Percentiles rank a stretch among this genome's conserved stretches.
These are phyloP conservation scores for Phytophthora sp. DNA, from an alignment of 352 stramenopile genomes.

Conservation along the genomic window DNA sequence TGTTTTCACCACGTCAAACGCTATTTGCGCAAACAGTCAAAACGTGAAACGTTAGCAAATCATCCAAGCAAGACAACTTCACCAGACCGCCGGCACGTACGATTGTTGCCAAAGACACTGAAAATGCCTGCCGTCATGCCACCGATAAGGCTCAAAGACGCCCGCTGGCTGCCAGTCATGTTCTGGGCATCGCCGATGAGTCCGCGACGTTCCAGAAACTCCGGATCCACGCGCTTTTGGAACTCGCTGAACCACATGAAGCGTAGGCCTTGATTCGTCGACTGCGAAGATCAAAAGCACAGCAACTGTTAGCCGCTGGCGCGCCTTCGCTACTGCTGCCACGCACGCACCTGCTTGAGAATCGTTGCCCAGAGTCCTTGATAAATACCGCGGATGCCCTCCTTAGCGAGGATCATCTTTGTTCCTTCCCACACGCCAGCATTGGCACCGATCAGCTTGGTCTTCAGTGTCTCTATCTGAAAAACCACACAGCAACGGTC, in stretches of 20 bases:
- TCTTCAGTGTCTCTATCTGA: slow-evolving; percentile 96
- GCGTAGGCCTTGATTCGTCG: slow-evolving; percentile 95
- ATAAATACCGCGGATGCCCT: slow-evolving; percentile 94
- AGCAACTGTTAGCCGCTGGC: slow-evolving; percentile 1
- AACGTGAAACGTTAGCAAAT: slow-evolving; percentile 25
- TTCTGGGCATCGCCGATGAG: slow-evolving; percentile 80
- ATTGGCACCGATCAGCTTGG: slow-evolving; percentile 97
- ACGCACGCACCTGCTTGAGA: slow-evolving; percentile 88
- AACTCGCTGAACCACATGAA: slow-evolving; percentile 99
- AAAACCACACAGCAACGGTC: background rate
- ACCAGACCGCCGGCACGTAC: slow-evolving; percentile 58
- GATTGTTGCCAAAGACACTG: slow-evolving; percentile 97
- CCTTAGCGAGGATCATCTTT: slow-evolving; percentile 91
- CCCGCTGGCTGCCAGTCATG: slow-evolving; percentile 68
- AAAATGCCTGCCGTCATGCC: slow-evolving; percentile 97
- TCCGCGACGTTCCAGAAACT: slow-evolving; percentile 52
- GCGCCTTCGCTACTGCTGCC: background rate
- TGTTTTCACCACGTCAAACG: slow-evolving; percentile 88
- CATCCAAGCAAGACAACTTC: background rate
- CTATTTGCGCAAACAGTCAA: slow-evolving; percentile 24
- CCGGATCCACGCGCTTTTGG: slow-evolving; percentile 74
- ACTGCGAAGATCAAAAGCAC: slow-evolving; percentile 38
- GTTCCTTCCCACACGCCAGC: slow-evolving; percentile 90
- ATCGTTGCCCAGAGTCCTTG: slow-evolving; percentile 94
- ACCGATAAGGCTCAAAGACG: slow-evolving; percentile 92